Percentiles rank a stretch among this genome's conserved stretches.
These are phyloP conservation scores for Rhypophila decipiens DNA, from an alignment of 495 filamentous ascomycete genomes.

Conservation along the genomic window DNA sequence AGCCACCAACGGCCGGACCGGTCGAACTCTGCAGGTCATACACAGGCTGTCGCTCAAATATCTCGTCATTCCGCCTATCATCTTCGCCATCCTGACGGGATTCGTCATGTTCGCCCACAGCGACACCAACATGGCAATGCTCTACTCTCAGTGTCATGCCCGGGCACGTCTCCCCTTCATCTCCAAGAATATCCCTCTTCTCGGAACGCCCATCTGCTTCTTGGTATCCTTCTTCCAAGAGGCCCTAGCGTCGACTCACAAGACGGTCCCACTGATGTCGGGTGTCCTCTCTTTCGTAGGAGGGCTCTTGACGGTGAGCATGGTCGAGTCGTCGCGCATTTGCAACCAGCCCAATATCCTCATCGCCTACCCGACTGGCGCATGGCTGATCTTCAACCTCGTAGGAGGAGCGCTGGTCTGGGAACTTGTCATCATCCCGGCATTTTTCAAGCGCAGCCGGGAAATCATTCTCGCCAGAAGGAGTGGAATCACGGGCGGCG, in stretches of 20 bases:
- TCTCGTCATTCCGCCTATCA: constrained; percentile 25
- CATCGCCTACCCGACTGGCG: constrained; percentile 28
- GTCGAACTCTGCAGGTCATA: constrained; percentile 15
- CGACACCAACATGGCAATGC: constrained; percentile 33
- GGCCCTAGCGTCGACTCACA: constrained; percentile 21
- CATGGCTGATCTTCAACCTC: constrained; percentile 35
- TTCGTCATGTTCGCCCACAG: constrained; percentile 20
- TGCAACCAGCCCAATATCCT: constrained; percentile 26
- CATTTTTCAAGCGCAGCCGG: constrained; percentile 30
- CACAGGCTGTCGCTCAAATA: constrained; percentile 20
- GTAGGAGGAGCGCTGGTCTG: constrained; percentile 35
- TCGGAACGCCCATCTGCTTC: constrained; percentile 33
- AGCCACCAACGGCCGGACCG: too few relatives aligned
- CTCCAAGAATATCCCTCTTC: constrained; percentile 22
- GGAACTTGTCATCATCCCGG: constrained; percentile 36
- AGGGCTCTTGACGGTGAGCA: constrained; percentile 29
- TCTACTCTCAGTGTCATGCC: constrained; percentile 38
- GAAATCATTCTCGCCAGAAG: constrained; percentile 17
- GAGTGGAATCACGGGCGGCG: not conserved
- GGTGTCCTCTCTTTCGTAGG: constrained; percentile 25
- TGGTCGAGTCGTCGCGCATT: constrained; percentile 30
- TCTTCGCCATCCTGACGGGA: constrained; percentile 24
- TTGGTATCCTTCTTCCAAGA: constrained; percentile 32
- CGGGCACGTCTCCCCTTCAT: constrained; percentile 28
- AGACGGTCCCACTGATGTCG: constrained; percentile 16